Conservation (phyloP, 192 early-diverging fungal genomes). For the Entophlyctis helioformis region DNA sequence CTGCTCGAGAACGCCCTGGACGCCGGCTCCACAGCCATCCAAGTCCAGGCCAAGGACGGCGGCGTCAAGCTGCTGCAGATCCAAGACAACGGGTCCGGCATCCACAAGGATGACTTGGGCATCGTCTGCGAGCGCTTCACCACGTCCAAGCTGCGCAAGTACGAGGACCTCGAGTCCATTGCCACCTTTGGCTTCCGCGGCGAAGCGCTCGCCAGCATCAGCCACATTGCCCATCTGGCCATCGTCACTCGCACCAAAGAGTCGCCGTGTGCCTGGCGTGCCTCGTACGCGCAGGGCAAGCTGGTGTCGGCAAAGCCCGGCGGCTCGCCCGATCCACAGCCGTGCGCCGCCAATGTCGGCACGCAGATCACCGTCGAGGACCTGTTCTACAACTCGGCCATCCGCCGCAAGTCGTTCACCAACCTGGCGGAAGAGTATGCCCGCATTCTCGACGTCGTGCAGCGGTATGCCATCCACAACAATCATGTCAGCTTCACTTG, state of each 20-base stretch:
- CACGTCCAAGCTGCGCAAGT: constrained; percentile 77
- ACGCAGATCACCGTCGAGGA: constrained; percentile 92
- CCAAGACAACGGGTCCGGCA: constrained; percentile 91
- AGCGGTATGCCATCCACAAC: constrained; percentile 90
- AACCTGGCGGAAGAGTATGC: constrained; percentile 82
- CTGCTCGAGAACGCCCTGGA: constrained; percentile 94
- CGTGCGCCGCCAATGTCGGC: constrained; percentile 91
- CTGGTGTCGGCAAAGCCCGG: constrained; percentile 67
- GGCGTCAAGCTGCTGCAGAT: constrained; percentile 90
- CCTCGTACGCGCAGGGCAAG: constrained; percentile 77
- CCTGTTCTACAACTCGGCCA: constrained; percentile 88
- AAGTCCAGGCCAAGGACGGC: constrained; percentile 75
- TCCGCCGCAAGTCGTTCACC: constrained; percentile 72
- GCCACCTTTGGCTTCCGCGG: constrained; percentile 94
- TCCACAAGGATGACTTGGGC: constrained; percentile 70
- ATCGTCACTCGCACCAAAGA: constrained; percentile 37
- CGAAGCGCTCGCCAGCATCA: constrained; percentile 93
- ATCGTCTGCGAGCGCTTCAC: constrained; percentile 94
- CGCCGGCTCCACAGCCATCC: constrained; percentile 77
- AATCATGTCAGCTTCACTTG: constrained; percentile 72
- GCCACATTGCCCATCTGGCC: constrained; percentile 85
- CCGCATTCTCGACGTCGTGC: constrained; percentile 78
- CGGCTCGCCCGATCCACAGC: constrained; percentile 64
- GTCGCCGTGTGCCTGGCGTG: constrained; percentile 44
- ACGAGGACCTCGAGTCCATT: constrained; percentile 76